phyloP scores from a whole-genome alignment of 306 rosid species.

The Notholithocarpus densiflorus region DNA sequence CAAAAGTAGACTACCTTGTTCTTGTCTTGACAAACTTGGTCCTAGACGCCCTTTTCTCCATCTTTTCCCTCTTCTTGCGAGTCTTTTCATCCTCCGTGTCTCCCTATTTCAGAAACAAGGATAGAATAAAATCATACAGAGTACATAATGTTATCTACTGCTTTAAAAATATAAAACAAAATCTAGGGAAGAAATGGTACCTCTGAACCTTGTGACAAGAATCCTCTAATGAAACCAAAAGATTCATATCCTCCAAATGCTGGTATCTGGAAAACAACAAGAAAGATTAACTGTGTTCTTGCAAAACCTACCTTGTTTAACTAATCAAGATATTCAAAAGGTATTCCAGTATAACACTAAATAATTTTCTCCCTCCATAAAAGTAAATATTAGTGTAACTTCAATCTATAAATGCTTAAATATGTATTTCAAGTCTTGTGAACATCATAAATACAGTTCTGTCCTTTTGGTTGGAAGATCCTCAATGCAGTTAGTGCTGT shows the following conservation, averaged over 20 bases:
- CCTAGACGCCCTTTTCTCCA: conserved; percentile 90
- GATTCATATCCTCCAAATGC: conserved; percentile 82
- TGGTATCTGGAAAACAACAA: conserved; percentile 56
- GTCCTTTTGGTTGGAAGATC: no score
- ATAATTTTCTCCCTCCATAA: neutral
- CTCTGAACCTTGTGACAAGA: conserved; percentile 65
- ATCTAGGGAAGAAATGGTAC: conserved; percentile 30
- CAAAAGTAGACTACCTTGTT: conserved; percentile 48
- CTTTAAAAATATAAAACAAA: neutral
- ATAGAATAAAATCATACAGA: conserved; percentile 10
- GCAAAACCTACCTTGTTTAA: neutral
- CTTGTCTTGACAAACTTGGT: conserved; percentile 67
- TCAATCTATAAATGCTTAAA: neutral
- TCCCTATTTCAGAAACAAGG: conserved; percentile 43
- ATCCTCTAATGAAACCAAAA: conserved; percentile 68
- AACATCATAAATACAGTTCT: neutral
- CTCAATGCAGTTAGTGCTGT: no score
- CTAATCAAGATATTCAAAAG: neutral
- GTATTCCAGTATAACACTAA: no score
- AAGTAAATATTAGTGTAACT: neutral
- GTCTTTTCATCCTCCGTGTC: conserved; percentile 76
- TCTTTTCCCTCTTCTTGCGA: conserved; percentile 92
- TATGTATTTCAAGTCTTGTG: neutral
- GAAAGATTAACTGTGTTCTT: conserved; percentile 1
- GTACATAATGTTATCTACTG: neutral